phyloP scores from a whole-genome alignment of 768 basidiomycete genomes.

The Guyanaporus albipodus region DNA sequence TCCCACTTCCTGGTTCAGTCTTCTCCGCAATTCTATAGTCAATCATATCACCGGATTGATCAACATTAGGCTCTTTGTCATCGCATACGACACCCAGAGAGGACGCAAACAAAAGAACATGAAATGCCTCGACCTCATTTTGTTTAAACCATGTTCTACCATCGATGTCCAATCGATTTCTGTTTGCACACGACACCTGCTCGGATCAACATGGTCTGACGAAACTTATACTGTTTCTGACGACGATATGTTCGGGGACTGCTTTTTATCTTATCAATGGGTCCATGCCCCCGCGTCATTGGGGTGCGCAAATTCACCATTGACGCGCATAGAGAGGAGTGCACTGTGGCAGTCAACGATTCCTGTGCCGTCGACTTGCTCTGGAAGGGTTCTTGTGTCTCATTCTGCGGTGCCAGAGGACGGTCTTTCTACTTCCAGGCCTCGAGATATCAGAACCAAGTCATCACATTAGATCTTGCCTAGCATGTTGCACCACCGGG shows the following conservation, averaged over 20 bases:
- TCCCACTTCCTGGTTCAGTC: not conserved
- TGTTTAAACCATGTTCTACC: not conserved
- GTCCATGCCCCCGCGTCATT: not conserved
- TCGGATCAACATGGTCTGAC: not conserved
- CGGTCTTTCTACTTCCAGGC: too few species aligned
- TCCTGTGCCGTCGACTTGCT: too few species aligned
- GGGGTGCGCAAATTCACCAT: not conserved
- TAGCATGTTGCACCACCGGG: too few species aligned
- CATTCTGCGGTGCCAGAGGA: too few species aligned
- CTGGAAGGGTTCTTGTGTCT: too few species aligned
- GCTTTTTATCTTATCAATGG: not conserved
- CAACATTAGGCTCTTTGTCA: not conserved
- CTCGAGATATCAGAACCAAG: too few species aligned
- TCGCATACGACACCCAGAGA: not conserved
- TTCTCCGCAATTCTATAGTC: not conserved
- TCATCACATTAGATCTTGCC: too few species aligned
- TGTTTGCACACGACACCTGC: not conserved
- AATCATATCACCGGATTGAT: not conserved
- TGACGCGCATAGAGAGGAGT: not conserved
- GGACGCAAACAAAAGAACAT: not conserved
- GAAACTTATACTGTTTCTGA: not conserved
- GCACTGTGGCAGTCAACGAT: not conserved
- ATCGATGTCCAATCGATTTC: not conserved
- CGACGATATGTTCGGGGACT: not conserved
- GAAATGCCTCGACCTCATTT: not conserved